Conservation (phyloP, 2,329 filamentous ascomycete genomes). For the Talaromyces sp. region DNA sequence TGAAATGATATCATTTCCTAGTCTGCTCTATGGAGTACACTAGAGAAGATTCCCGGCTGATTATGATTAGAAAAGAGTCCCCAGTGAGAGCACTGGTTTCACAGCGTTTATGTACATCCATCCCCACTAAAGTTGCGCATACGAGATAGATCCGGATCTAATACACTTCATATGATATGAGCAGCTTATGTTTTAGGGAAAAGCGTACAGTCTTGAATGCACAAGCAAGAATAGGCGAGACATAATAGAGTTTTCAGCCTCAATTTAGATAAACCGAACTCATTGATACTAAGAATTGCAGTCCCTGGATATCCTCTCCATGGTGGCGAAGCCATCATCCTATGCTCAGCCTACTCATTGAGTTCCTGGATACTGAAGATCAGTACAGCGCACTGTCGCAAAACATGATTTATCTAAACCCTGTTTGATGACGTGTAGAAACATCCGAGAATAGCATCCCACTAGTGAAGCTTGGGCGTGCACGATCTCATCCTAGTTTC, state of each 20-base stretch:
- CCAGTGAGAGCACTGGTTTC: neutral
- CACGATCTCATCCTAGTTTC: neutral
- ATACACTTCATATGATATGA: too few species aligned
- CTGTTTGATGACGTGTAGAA: conserved; percentile 3
- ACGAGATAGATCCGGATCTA: neutral
- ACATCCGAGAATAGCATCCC: neutral
- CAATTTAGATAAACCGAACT: neutral
- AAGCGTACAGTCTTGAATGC: neutral
- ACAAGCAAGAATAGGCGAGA: neutral
- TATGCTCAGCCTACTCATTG: neutral
- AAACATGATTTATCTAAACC: neutral
- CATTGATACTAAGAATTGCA: neutral
- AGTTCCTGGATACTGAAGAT: neutral
- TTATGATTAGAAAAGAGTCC: neutral
- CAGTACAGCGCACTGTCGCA: neutral
- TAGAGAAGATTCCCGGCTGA: neutral
- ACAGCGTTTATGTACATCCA: neutral
- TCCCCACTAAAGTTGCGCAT: too few species aligned
- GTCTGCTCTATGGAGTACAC: neutral
- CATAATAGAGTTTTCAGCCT: neutral
- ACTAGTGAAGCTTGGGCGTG: neutral
- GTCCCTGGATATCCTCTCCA: neutral
- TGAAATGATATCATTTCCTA: neutral
- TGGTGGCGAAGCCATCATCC: neutral
- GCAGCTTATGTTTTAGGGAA: too few species aligned